Base-by-base conservation (phyloP, 176 grass and related monocot genomes). In the Eragrostis nindensis region DNA sequence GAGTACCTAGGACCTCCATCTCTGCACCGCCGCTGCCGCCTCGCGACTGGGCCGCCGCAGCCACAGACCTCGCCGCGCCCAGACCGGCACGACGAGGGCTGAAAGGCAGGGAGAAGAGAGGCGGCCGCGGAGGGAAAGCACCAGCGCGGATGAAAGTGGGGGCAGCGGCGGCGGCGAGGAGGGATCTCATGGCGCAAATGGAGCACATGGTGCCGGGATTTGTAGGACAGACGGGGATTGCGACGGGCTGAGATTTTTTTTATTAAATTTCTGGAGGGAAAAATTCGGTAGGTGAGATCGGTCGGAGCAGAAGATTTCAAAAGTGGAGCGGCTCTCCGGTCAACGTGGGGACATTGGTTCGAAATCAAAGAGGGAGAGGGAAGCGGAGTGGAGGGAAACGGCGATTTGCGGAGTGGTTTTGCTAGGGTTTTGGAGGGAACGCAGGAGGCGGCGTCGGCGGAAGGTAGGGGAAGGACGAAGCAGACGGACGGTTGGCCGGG, bases 141-240 rank as follows among this genome's bases (percentile, higher is more conserved):
- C 43, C 40, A 44, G 72, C 45, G 62, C 68, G 83, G 18, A 85
- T 40, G n/a, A 71, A 78, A 56, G 73, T n/a, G 30, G 68, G 54
- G 71, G 83, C 24, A 26, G 86, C 15, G 26, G 73, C 47, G 71
- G 71, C 77, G 47, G 86, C 49, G 44, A 94, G 92, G 46, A 94
- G 80, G 61, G 84, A 89, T 84, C 76, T 71, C 89, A 91, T 94
- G 71, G 81, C 85, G 32, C 32, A 36, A 81, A 94, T 84, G 80
- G 86, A 36, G 32, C 32, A 4, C 32, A 36, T 36, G 32, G 32
- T 36, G 32, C 32, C 32, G 32, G 48, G 26, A 56, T 90, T 90
- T 85, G 78, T 79, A 81, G 61, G 66, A 27, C 19, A 42, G 78
- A 80, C 46, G 32, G 0, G 48, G 70, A 36, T 75, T 75, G 25